Percentiles rank a stretch among this genome's conserved stretches.
These are phyloP conservation scores for Cyamopsis tetragonoloba DNA, from an alignment of 306 rosid species.

Conservation along the genomic window DNA sequence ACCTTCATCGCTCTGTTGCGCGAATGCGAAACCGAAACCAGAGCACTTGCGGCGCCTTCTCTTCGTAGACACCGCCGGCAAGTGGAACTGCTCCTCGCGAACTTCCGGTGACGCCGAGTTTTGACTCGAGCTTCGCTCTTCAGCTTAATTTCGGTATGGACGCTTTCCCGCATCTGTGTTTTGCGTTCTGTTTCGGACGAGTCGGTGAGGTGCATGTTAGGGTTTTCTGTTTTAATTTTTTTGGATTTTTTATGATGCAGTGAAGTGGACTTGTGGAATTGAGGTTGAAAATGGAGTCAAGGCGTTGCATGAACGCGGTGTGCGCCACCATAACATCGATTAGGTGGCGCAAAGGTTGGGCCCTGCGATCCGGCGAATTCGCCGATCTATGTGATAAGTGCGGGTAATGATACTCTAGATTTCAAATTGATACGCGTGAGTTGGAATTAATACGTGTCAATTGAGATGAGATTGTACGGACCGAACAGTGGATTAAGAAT, in stretches of 20 bases:
- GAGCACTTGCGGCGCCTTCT: constrained; percentile 1
- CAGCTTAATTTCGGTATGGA: constrained; percentile 10
- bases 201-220: constrained; percentile 36
- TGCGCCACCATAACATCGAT: constrained; percentile 60
- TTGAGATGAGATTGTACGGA: constrained; percentile 18
- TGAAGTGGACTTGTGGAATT: constrained; percentile 32
- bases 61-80: neutral
- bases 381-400: constrained; percentile 88
- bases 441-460: constrained; percentile 6
- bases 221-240: constrained; percentile 29
- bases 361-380: constrained; percentile 89
- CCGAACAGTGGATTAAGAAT: neutral
- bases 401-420: constrained; percentile 54
- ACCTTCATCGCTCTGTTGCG: neutral
- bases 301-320: constrained; percentile 65
- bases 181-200: neutral
- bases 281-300: constrained; percentile 63
- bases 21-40: constrained; percentile 18
- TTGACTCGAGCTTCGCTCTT: neutral
- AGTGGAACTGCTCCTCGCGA: constrained; percentile 3
- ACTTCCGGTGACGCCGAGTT: neutral
- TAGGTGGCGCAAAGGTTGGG: constrained; percentile 92
- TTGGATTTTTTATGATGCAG: neutral
- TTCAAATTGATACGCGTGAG: constrained; percentile 16
- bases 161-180: neutral